Percentiles rank a stretch among this genome's conserved stretches.
Conservation (phyloP, 1,284 basidiomycete species). For the Trichosporon asahii region DNA sequence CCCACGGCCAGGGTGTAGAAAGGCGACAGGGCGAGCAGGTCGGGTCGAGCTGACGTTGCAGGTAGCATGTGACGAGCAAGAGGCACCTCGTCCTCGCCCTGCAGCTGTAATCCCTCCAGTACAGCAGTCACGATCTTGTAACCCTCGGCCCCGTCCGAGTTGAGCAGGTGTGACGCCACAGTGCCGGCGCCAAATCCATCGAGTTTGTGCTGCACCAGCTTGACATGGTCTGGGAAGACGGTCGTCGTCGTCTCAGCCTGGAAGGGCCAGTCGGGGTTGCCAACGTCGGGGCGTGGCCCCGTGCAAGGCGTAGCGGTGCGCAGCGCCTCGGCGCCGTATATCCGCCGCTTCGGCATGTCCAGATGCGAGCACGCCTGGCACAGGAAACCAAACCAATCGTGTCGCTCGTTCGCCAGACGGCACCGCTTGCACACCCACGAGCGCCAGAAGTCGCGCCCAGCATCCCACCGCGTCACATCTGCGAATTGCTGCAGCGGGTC, state of each 20-base stretch:
- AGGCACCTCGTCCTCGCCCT: slow-evolving; percentile 23
- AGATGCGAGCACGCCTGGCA: slow-evolving; percentile 38
- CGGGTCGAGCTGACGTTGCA: slow-evolving; percentile 1
- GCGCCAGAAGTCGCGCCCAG: slow-evolving; percentile 38
- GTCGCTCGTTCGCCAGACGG: slow-evolving; percentile 39
- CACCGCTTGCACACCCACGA: slow-evolving; percentile 44
- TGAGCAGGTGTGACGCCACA: slow-evolving; percentile 34
- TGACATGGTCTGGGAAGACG: slow-evolving; percentile 39
- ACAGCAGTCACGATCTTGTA: slow-evolving; percentile 8
- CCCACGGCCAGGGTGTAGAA: slow-evolving; percentile 43
- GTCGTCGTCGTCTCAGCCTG: slow-evolving; percentile 22
- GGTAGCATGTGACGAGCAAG: slow-evolving; percentile 27
- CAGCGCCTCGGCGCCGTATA: slow-evolving; percentile 31
- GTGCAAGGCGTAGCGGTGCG: slow-evolving; percentile 29
- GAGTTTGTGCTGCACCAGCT: slow-evolving; percentile 35
- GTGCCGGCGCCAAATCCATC: slow-evolving; percentile 23
- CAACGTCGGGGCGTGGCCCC: slow-evolving; percentile 36
- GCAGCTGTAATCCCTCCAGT: slow-evolving; percentile 23
- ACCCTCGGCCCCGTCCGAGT: slow-evolving; percentile 21
- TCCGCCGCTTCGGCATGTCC: slow-evolving; percentile 20
- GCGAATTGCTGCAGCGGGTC: slow-evolving; percentile 16
- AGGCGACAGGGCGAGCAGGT: slow-evolving; percentile 33
- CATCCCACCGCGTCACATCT: slow-evolving; percentile 21
- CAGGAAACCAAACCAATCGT: slow-evolving; percentile 40
- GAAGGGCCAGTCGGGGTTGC: slow-evolving; percentile 27